A percentile compares a stretch with the other conserved stretches of the same genome.
These are phyloP conservation scores for Epichloe coenophiala DNA, from an alignment of 2,329 filamentous ascomycete genomes.

Conservation along the genomic window DNA sequence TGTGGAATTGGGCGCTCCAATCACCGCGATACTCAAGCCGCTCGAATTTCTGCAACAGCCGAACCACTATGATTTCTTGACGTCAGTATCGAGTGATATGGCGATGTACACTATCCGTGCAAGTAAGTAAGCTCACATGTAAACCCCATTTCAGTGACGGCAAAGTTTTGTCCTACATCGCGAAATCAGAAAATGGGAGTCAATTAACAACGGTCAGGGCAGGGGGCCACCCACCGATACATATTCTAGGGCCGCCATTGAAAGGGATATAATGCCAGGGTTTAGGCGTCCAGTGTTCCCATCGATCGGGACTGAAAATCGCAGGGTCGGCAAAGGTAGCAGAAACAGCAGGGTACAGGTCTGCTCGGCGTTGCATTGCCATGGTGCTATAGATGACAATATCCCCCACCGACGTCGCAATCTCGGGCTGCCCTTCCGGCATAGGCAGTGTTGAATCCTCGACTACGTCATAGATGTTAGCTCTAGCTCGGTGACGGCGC, in stretches of 20 bases:
- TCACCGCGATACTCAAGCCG: constrained; percentile 34
- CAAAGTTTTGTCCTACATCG: too few species aligned
- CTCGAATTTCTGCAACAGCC: constrained; percentile 48
- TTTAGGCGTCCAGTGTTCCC: constrained; percentile 48
- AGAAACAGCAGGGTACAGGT: constrained; percentile 42
- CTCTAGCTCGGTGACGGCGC: too few species aligned
- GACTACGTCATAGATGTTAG: constrained; percentile 27
- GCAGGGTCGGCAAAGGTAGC: constrained; percentile 34
- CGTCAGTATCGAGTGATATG: too few species aligned
- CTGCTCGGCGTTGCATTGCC: constrained; percentile 56
- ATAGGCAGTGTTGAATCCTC: constrained; percentile 60
- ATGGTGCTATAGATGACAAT: constrained; percentile 54
- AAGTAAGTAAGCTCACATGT: too few species aligned
- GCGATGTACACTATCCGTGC: too few species aligned
- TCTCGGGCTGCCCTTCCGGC: constrained; percentile 49
- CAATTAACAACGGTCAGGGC: too few species aligned
- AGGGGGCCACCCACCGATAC: constrained; percentile 46
- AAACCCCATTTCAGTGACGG: too few species aligned
- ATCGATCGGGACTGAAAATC: constrained; percentile 53
- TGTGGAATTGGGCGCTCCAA: constrained; percentile 29
- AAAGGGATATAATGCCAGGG: constrained; percentile 64
- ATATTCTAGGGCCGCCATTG: constrained; percentile 61
- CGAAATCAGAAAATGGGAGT: too few species aligned
- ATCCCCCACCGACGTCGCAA: constrained; percentile 48
- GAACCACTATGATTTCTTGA: constrained; percentile 22